Conservation (phyloP, 2,329 filamentous ascomycete genomes). For the Nothopassalora personata region DNA sequence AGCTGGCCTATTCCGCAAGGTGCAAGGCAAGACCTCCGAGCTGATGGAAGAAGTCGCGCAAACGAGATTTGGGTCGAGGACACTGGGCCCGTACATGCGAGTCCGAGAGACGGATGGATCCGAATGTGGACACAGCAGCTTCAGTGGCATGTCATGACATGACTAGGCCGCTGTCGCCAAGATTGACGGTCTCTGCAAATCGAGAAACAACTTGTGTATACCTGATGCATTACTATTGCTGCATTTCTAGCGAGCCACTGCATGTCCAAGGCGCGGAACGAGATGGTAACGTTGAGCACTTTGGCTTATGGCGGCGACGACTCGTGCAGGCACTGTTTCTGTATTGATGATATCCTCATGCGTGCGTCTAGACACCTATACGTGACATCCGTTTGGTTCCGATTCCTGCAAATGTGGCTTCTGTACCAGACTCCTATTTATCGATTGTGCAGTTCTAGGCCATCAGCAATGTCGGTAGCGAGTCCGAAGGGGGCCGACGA, state of each 20-base stretch:
- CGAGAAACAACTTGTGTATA: background rate
- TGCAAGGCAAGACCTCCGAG: constrained; percentile 6
- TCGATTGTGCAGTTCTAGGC: too few species aligned
- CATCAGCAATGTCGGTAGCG: too few species aligned
- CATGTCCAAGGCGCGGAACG: background rate
- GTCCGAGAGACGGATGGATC: constrained; percentile 4
- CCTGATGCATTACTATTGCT: background rate
- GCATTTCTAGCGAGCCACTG: background rate
- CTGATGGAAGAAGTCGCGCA: background rate
- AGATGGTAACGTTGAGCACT: background rate
- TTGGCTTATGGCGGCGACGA: background rate
- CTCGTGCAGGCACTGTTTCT: background rate
- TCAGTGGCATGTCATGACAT: background rate
- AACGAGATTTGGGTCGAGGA: constrained; percentile 1
- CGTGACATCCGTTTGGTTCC: background rate
- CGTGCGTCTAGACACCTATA: too few species aligned
- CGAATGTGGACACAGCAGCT: constrained; percentile 1
- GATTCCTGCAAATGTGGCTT: background rate
- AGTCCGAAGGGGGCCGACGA: too few species aligned
- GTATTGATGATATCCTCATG: too few species aligned
- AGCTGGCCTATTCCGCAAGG: constrained; percentile 4
- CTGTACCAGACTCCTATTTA: background rate
- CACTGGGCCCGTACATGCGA: constrained; percentile 4
- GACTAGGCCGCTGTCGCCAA: background rate
- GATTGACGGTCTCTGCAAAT: background rate